These are phyloP conservation scores for Teratosphaeria viscida DNA, from an alignment of 2,329 filamentous ascomycete genomes.

Conservation along the genomic window DNA sequence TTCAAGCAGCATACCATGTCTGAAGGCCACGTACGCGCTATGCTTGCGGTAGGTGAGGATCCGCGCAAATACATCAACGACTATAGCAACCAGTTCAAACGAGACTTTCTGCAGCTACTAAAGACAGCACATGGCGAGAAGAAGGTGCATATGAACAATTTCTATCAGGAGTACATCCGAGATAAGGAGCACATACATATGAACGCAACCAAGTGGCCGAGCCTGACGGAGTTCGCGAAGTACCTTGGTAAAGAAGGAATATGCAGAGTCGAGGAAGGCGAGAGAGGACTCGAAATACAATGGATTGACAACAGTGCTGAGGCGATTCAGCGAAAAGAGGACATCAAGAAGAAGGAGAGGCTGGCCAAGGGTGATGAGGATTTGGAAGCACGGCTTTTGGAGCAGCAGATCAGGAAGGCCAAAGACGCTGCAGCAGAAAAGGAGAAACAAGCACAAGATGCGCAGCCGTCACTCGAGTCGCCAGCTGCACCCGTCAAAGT, in stretches of 20 bases:
- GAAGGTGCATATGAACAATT: conserved; percentile 75
- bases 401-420: conserved; percentile 72
- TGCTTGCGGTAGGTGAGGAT: conserved; percentile 79
- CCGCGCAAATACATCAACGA: conserved; percentile 73
- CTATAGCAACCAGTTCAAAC: conserved; percentile 70
- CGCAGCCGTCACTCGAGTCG: conserved; percentile 3
- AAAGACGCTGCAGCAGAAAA: conserved; percentile 41
- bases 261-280: conserved; percentile 79
- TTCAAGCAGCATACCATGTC: conserved; percentile 74
- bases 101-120: conserved; percentile 67
- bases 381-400: conserved; percentile 70
- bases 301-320: conserved; percentile 93
- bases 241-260: conserved; percentile 76
- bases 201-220: conserved; percentile 85
- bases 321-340: conserved; percentile 68
- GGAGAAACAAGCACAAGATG: conserved; percentile 21
- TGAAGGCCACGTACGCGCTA: conserved; percentile 81
- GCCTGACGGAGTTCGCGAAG: conserved; percentile 82
- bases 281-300: conserved; percentile 73
- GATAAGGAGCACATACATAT: conserved; percentile 86
- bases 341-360: conserved; percentile 69
- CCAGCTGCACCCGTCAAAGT: conserved; percentile 28
- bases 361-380: conserved; percentile 88
- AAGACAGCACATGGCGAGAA: conserved; percentile 86
- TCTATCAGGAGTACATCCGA: conserved; percentile 88